phyloP scores from a whole-genome alignment of 2,329 filamentous ascomycete genomes.

The Penicillium freii region DNA sequence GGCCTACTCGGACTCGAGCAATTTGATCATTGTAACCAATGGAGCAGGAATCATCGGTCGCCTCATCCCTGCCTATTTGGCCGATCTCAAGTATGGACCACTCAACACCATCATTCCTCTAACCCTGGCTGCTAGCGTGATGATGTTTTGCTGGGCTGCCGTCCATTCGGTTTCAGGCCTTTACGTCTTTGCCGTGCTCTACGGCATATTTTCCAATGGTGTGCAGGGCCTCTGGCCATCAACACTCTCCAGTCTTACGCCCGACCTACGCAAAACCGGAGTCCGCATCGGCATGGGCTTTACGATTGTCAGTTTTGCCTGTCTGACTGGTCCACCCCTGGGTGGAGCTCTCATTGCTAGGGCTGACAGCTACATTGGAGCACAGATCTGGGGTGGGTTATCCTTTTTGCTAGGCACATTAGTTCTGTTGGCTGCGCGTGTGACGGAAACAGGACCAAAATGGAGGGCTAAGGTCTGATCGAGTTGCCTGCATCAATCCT shows the following conservation, averaged over 20 bases:
- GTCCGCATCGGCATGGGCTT: conserved; percentile 40
- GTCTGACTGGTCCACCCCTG: conserved; percentile 48
- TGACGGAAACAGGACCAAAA: conserved; percentile 7
- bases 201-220: conserved; percentile 32
- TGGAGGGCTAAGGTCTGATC: conserved; percentile 10
- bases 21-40: conserved; percentile 58
- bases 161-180: conserved; percentile 43
- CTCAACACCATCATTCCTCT: conserved; percentile 58
- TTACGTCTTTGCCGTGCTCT: conserved; percentile 46
- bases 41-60: conserved; percentile 57
- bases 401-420: conserved; percentile 12
- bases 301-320: conserved; percentile 46
- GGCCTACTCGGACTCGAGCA: conserved; percentile 47
- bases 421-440: conserved; percentile 12
- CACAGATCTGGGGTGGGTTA: conserved; percentile 46
- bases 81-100: conserved; percentile 54
- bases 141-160: conserved; percentile 58
- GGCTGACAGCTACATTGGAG: conserved; percentile 44
- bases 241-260: conserved; percentile 13
- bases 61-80: conserved; percentile 53
- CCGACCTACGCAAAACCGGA: conserved; percentile 15
- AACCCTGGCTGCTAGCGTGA: conserved; percentile 45
- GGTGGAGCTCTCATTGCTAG: conserved; percentile 48
- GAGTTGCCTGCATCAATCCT: background rate
- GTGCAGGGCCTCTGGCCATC: conserved; percentile 15